Evolutionary conservation across 768 basidiomycete genomes (phyloP), one percentile per base, ranked within the genome.

Genomic region (Boletales sp.): DNA sequence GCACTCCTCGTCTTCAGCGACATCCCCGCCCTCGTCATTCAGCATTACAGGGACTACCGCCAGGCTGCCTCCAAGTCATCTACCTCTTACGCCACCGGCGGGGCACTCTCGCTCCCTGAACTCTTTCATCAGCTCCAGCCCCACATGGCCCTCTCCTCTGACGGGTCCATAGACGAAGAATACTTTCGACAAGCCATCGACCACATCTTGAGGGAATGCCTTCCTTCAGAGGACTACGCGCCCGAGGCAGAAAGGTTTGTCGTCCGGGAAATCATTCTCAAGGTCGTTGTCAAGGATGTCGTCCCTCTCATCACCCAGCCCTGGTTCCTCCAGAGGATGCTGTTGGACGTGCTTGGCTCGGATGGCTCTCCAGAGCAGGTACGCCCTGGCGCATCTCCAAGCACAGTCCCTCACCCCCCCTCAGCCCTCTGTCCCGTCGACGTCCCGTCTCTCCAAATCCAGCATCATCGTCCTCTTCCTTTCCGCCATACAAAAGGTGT

Each of bases 71-170:
- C 74, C 36, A 90, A 88, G 63, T 63, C 79, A 3, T 73, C 74
- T 53, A 82, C 86, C 0, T 84, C 87, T 0, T 92, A 91, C 54
- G 87, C 87, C 1, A 62, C 73, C 1, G 86, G 84, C 1, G 84
- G 82, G 17, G 80, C 84, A 1, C 72, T 80, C 2, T 73, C 82
- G 18, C 71, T 87, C 3, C 75, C 82, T 1, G 73, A 77, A 56
- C 76, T 93, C 49, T 94, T 94, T 63, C 87, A 92, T 64, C 79
- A 80, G 45, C 72, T 87, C 6, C 91, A 95, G 56, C 86, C 90
- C 12, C 93, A 94, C 66, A 84, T 91, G 68, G 93, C 90, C 8
- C 57, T 94, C 41, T 74, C 77, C 2, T 41, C 81, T 3, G 82
- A 88, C 40, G 87, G 85, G n/a, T 58, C 60, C 18, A 69, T 89